Base-by-base conservation (phyloP, 2,329 filamentous ascomycete genomes). In the Phoma sp. region DNA sequence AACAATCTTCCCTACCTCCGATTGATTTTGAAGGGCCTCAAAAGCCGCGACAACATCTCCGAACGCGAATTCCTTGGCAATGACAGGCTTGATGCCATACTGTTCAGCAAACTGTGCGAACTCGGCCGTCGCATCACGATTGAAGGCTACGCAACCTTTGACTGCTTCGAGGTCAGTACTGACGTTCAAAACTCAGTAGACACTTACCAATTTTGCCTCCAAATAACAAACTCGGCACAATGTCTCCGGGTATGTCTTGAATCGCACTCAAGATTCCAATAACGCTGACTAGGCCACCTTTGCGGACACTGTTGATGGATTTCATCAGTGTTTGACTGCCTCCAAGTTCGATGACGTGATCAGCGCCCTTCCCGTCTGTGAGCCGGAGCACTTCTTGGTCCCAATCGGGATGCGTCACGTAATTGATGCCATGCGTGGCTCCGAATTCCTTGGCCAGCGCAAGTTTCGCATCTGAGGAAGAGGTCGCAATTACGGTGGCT, bases 401-500 rank as follows among this genome's bases (percentile, higher is more conserved):
- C 84, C 85, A 87, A 43, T 84, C 79, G 0, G 80, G 68, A 15
- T 79, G 77, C 0, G 69, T 77, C 44, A 79, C 82, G 69, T 88
- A 88, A 71, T 88, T 88, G 67, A 88, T 77, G 6, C 82, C 74
- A 24, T 56, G 55, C 2, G 60, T 49, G 6, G 53, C 54, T 10
- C 84, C 77, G 17, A 87, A 74, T 15, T 72, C 73, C 27, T 79
- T 81, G 74, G 5, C 81, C 46, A 45, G 79, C 58, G 44, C 70
- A 0, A 78, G 78, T 65, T 87, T 87, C 1, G 73, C 70, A 8
- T 82, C 76, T 0, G 80, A 82, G 0, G 81, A 85, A 0, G 84
- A 87, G 0, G 84, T 88, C 71, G 67, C 82, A 82, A 55, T 80
- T 0, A 85, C 81, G 27, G 88, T 83, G 1, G 87, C 63, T 1